These are phyloP conservation scores for Pestalotiopsis sp. DNA, from an alignment of 2,329 filamentous ascomycete genomes.

Conservation along the genomic window DNA sequence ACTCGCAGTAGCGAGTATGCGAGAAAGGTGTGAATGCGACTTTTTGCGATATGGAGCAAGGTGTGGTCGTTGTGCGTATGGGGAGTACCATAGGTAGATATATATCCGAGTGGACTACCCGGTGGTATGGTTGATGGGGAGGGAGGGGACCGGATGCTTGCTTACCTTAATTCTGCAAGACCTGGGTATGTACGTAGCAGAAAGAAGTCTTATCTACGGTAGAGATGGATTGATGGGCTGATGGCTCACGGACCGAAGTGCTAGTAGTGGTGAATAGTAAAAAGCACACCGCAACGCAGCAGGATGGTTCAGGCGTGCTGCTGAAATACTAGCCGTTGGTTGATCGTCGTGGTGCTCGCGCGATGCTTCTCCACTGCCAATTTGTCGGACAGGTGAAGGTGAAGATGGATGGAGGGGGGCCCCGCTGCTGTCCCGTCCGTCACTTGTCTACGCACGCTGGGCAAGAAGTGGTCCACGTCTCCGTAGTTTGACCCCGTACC, in stretches of 20 bases:
- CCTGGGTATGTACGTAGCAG: not conserved
- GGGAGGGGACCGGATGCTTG: not conserved
- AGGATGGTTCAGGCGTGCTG: not conserved
- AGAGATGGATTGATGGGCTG: no score
- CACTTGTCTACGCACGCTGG: not conserved
- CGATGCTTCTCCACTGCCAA: conserved; percentile 14
- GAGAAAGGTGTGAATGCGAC: not conserved
- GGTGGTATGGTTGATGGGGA: not conserved
- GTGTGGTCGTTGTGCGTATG: not conserved
- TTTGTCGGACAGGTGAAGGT: conserved; percentile 9
- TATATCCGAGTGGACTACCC: not conserved
- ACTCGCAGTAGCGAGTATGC: not conserved
- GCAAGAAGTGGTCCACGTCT: not conserved
- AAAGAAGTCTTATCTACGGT: not conserved
- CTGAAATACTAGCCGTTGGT: conserved; percentile 6
- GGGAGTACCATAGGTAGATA: not conserved
- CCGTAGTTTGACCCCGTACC: not conserved
- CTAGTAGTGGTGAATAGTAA: not conserved
- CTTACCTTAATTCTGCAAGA: not conserved
- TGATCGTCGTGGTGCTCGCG: conserved; percentile 14
- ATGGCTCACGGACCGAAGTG: not conserved
- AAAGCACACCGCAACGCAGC: not conserved
- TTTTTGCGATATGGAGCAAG: not conserved
- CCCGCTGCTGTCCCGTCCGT: conserved; percentile 1
- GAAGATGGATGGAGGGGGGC: conserved; percentile 13